phyloP scores from a whole-genome alignment of 257 asterid genomes.

The Scutellaria galericulata region DNA sequence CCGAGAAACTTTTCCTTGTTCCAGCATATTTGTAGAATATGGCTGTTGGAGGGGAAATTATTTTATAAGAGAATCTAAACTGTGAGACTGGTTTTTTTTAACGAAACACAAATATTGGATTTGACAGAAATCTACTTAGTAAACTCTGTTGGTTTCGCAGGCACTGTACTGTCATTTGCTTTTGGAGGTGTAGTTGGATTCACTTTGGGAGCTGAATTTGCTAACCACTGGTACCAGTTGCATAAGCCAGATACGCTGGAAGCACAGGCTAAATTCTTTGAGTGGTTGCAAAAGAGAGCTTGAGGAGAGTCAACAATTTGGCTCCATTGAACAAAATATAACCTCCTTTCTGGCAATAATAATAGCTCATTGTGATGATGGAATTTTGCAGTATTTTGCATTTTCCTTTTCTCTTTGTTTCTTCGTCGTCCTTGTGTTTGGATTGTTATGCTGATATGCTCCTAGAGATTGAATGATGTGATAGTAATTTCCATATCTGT shows the following conservation, averaged over 20 bases:
- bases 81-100: background rate
- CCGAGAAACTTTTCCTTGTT: background rate
- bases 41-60: background rate
- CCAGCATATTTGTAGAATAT: no score
- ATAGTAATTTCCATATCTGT: background rate
- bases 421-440: background rate
- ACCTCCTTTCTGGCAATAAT: constrained; percentile 26
- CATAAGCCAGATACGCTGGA: constrained; percentile 71
- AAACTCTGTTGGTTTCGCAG: constrained; percentile 43
- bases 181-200: constrained; percentile 80
- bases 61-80: background rate
- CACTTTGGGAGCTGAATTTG: constrained; percentile 79
- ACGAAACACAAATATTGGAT: background rate
- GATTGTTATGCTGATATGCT: constrained; percentile 5
- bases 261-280: constrained; percentile 82
- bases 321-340: constrained; percentile 2
- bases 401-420: background rate
- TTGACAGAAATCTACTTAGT: background rate
- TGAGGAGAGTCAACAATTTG: constrained; percentile 38
- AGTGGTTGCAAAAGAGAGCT: constrained; percentile 88
- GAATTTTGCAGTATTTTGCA: background rate
- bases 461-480: background rate
- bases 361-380: constrained; percentile 25
- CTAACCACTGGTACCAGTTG: constrained; percentile 80
- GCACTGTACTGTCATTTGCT: constrained; percentile 75